Evolutionary conservation across 2,329 filamentous ascomycete genomes (phyloP).

Genomic region (Huntiella omanensis): DNA sequence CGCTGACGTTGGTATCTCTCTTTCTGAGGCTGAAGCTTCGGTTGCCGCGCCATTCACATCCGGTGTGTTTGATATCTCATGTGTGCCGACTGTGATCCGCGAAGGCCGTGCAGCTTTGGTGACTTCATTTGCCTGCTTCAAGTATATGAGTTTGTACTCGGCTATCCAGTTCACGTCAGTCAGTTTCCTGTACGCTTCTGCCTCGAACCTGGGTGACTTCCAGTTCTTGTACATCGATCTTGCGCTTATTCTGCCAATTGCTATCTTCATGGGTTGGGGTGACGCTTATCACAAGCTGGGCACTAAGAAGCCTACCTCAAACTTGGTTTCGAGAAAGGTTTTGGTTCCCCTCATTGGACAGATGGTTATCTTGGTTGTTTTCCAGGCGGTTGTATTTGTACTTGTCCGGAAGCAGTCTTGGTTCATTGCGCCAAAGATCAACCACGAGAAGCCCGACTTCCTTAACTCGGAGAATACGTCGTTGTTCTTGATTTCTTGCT

Average conservation of each 20-base stretch:
- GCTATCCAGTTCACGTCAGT: slow-evolving; percentile 98
- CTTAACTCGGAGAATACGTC: slow-evolving; percentile 87
- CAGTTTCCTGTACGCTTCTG: slow-evolving; percentile 85
- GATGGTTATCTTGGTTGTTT: slow-evolving; percentile 58
- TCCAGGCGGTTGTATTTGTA: slow-evolving; percentile 58
- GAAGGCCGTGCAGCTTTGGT: slow-evolving; percentile 88
- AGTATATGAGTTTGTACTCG: slow-evolving; percentile 97
- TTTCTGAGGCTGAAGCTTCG: slow-evolving; percentile 92
- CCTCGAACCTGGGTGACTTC: slow-evolving; percentile 89
- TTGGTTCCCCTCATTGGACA: slow-evolving; percentile 77
- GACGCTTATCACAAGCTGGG: slow-evolving; percentile 61
- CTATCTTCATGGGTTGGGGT: slow-evolving; percentile 98
- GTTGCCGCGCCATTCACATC: slow-evolving; percentile 97
- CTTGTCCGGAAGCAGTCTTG: slow-evolving; percentile 63
- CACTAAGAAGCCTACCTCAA: slow-evolving; percentile 74
- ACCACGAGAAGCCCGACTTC: slow-evolving; percentile 64
- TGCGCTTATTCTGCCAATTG: slow-evolving; percentile 79
- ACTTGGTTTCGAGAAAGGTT: slow-evolving; percentile 82
- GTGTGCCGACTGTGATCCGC: slow-evolving; percentile 81
- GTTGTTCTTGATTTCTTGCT: slow-evolving; percentile 77
- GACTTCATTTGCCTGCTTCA: slow-evolving; percentile 99
- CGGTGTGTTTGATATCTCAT: slow-evolving; percentile 86
- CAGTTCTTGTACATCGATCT: slow-evolving; percentile 96
- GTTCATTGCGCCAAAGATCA: slow-evolving; percentile 59
- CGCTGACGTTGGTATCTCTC: slow-evolving; percentile 88